Percentiles rank a stretch among this genome's conserved stretches.
Evolutionary conservation across 345 rosid species (phyloP).

Genomic region (Sonneratia alba): DNA sequence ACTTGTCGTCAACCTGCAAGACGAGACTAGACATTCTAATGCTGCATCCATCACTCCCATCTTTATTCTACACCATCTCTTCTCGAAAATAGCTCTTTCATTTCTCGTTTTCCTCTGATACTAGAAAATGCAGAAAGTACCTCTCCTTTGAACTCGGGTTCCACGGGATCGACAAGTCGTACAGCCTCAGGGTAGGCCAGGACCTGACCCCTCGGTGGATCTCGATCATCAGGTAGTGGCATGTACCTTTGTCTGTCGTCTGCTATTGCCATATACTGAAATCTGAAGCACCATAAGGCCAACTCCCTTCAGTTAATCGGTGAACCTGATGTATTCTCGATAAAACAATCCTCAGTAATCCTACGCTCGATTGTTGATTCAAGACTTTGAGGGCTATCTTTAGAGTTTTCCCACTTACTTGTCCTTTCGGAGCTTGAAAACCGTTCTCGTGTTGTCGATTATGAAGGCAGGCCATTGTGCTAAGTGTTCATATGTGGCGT

Average conservation of each 20-base stretch:
- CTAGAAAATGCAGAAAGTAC: conserved; percentile 18
- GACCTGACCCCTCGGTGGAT: conserved; percentile 43
- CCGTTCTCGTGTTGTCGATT: conserved; percentile 62
- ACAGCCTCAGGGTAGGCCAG: conserved; percentile 86
- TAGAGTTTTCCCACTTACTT: conserved; percentile 19
- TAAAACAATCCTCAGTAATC: background rate
- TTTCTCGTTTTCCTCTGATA: too few species aligned
- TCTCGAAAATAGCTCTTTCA: background rate
- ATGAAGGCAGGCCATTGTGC: conserved; percentile 78
- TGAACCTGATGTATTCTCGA: background rate
- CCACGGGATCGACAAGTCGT: conserved; percentile 54
- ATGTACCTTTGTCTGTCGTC: conserved; percentile 70
- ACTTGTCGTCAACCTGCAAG: conserved; percentile 84
- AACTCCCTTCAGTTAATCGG: background rate
- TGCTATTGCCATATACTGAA: conserved; percentile 76
- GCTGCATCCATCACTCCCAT: too few species aligned
- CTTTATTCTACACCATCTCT: background rate
- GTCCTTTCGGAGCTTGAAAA: conserved; percentile 80
- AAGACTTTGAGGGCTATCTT: background rate
- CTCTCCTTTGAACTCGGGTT: conserved; percentile 73
- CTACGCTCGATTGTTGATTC: background rate
- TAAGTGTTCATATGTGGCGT: conserved; percentile 70
- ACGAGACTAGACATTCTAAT: too few species aligned
- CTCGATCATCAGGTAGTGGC: conserved; percentile 85
- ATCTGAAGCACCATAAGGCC: conserved; percentile 30